Evolutionary conservation across 768 basidiomycete species (phyloP), one percentile per base, ranked within the genome.

Genomic region (Podaxis sp.): DNA sequence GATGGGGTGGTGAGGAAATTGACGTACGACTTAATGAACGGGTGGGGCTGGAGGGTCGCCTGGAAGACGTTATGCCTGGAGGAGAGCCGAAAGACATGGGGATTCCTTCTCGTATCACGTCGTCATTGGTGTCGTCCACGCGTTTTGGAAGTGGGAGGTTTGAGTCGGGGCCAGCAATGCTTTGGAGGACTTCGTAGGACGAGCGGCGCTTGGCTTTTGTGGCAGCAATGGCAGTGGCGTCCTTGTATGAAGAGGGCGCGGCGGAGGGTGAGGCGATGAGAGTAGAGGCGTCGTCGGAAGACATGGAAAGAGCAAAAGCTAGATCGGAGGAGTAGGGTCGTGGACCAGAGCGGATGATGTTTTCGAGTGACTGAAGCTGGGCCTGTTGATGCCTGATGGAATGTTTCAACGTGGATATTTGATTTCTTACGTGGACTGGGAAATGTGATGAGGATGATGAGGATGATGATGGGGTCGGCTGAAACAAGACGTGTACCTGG

Each of bases 321-420:
- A 36, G 38, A 40, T 64, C 63, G 27, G 76, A 67, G n/a, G 75
- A 74, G 64, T 83, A 77, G 40, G 87, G 84, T 60, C 91, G 82
- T 14, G 90, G 88, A 16, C 84, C 84, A 64, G 83, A 82, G 53
- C 87, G 79, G 51, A 93, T 74, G 56, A 82, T 78, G 68, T 78
- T 89, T 71, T 93, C 91, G 55, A 92, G 81, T 40, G 68, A 78
- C 65, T 87, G 82, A 37, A 91, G 72, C 66, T 92, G 89, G 18
- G 90, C 90, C 76, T 91, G 89, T 69, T 93, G 89, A 66, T 92
- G 90, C 63, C 91, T 77, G 66, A 93, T 93, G 69, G 80, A 84
- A 70, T 93, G 91, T 73, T 88, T 91, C 68, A 93, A 74, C 42
- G 86, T 87, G 65, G 89, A 90, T 74, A 93, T 87, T 62, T 92